Percentiles rank a stretch among this genome's conserved stretches.
phyloP scores from a whole-genome alignment of 2,329 filamentous ascomycete genomes.

The Esteya vermicola region DNA sequence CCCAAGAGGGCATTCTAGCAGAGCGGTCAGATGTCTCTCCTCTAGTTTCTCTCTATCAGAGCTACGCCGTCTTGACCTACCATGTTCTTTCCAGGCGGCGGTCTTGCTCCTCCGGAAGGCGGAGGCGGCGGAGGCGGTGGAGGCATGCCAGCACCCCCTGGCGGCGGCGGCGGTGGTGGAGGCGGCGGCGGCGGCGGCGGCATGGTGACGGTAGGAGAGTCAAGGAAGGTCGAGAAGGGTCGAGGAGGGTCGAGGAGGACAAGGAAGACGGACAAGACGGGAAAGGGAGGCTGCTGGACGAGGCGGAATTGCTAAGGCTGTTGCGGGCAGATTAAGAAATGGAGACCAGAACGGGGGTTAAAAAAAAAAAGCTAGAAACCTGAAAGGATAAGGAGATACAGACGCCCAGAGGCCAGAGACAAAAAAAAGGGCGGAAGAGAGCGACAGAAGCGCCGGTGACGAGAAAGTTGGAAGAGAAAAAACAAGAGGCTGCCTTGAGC shows the following conservation, averaged over 20 bases:
- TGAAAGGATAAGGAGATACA: not conserved
- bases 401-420: not conserved
- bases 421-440: not conserved
- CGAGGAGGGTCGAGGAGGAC: not conserved
- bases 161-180: conserved; percentile 9
- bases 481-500: not conserved
- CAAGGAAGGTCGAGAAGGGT: not conserved
- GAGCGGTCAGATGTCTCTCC: conserved; percentile 13
- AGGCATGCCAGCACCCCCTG: conserved; percentile 19
- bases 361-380: too few relatives aligned
- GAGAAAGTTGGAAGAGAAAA: too few relatives aligned
- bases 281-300: too few relatives aligned
- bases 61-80: conserved; percentile 2
- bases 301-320: too few relatives aligned
- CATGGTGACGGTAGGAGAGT: conserved; percentile 13
- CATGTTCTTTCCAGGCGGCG: conserved; percentile 30
- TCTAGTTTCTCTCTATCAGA: not conserved
- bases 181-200: conserved; percentile 15
- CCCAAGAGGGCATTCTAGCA: conserved; percentile 66
- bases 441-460: too few relatives aligned
- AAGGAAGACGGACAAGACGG: not conserved
- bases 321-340: too few relatives aligned
- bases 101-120: conserved; percentile 42
- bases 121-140: conserved; percentile 46
- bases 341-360: too few relatives aligned